Conservation (phyloP, 2,329 filamentous ascomycete genomes). For the Beauveria asiatica region DNA sequence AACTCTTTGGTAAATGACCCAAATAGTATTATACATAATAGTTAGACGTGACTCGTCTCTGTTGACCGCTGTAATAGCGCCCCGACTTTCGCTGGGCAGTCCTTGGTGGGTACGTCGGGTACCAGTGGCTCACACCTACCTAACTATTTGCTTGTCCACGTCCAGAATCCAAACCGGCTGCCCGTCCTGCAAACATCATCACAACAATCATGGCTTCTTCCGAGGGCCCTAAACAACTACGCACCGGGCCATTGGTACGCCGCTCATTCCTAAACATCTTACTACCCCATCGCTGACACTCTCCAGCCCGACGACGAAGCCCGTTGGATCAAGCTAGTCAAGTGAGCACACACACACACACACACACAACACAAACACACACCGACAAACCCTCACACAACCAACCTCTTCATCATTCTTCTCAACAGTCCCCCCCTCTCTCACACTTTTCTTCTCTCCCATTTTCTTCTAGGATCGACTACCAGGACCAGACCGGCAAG, state of each 20-base stretch:
- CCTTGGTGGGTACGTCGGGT: neutral
- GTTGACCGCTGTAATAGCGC: no score
- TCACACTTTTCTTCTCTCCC: neutral
- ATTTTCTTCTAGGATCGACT: constrained; percentile 45
- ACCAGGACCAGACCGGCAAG: constrained; percentile 52
- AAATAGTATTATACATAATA: no score
- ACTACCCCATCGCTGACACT: neutral
- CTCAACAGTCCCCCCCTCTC: neutral
- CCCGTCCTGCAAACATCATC: neutral
- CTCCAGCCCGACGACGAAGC: constrained; percentile 42
- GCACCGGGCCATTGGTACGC: constrained; percentile 36
- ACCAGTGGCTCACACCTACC: constrained; percentile 2
- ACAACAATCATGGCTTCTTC: constrained; percentile 29
- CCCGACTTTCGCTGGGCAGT: neutral
- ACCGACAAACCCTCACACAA: neutral
- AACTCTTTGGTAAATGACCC: no score
- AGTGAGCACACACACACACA: constrained; percentile 29
- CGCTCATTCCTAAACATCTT: neutral
- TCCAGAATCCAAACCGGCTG: neutral
- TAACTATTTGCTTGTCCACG: neutral
- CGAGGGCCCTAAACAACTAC: constrained; percentile 33
- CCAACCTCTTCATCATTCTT: neutral
- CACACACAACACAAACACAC: neutral
- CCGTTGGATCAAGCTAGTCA: constrained; percentile 51
- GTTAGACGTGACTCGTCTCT: no score